Conservation (phyloP, 139 green algal genomes). For the Chlamydomonas sp. region DNA sequence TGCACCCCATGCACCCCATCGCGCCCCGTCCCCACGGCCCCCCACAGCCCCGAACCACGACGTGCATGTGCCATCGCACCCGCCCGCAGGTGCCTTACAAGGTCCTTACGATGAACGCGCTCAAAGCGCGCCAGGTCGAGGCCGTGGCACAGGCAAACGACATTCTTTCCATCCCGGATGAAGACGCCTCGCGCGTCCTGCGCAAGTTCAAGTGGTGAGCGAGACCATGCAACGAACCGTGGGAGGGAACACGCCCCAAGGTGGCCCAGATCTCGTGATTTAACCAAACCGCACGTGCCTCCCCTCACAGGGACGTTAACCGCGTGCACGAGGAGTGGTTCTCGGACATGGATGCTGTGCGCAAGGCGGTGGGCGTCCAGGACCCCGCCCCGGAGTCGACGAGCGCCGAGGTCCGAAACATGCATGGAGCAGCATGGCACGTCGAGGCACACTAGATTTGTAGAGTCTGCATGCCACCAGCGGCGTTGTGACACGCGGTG, state of each 20-base stretch:
- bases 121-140: conserved; percentile 32
- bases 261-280: neutral
- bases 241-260: neutral
- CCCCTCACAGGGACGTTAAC: conserved; percentile 57
- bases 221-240: too few species aligned
- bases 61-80: neutral
- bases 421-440: neutral
- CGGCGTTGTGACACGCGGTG: too few species aligned
- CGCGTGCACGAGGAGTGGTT: conserved; percentile 88
- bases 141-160: conserved; percentile 33
- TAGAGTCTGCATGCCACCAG: neutral
- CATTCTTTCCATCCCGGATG: conserved; percentile 52
- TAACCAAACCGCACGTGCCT: neutral
- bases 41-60: neutral
- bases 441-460: neutral
- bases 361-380: conserved; percentile 54
- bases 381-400: too few species aligned
- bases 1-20: too few species aligned
- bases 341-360: conserved; percentile 62
- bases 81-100: conserved; percentile 25
- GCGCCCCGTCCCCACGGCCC: too few species aligned
- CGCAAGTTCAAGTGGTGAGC: conserved; percentile 70
- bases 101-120: conserved; percentile 28
- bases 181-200: conserved; percentile 58
- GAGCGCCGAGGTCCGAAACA: too few species aligned